phyloP scores from a whole-genome alignment of 371 early-diverging fungal genomes.

The Parasitella parasitica region DNA sequence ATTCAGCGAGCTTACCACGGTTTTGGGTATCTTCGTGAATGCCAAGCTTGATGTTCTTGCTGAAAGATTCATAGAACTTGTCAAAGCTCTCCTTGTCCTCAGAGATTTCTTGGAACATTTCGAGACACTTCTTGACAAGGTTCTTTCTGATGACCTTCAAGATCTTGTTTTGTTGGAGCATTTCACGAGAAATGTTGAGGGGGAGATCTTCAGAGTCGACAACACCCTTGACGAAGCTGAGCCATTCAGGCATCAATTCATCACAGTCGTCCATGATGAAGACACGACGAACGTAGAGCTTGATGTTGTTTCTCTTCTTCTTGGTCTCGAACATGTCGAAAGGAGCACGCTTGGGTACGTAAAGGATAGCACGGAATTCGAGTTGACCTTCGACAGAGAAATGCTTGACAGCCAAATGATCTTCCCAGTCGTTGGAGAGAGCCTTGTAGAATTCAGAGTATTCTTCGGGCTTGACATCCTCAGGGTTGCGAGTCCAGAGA shows the following conservation, averaged over 20 bases:
- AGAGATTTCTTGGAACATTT: conserved; percentile 72
- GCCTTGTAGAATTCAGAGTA: conserved; percentile 85
- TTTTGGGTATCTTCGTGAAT: conserved; percentile 70
- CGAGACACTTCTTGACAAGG: conserved; percentile 78
- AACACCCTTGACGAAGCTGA: conserved; percentile 70
- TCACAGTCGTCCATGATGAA: conserved; percentile 87
- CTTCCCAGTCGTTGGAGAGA: conserved; percentile 74
- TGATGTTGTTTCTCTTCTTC: conserved; percentile 74
- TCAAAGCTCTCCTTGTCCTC: conserved; percentile 73
- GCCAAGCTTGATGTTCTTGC: conserved; percentile 77
- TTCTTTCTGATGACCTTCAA: conserved; percentile 81
- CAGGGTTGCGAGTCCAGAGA: conserved; percentile 84
- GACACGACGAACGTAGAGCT: conserved; percentile 84
- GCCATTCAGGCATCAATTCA: conserved; percentile 65
- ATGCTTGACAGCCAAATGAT: conserved; percentile 71
- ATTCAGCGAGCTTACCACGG: conserved; percentile 67
- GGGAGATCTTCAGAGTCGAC: conserved; percentile 88
- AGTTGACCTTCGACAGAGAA: conserved; percentile 82
- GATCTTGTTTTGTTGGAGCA: conserved; percentile 78
- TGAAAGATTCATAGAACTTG: conserved; percentile 73
- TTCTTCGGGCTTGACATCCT: conserved; percentile 72
- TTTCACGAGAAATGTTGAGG: conserved; percentile 89
- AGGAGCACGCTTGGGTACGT: conserved; percentile 74
- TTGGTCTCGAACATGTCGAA: conserved; percentile 64
- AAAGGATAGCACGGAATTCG: conserved; percentile 80